Evolutionary conservation across 768 basidiomycete genomes (phyloP).

Genomic region (Rhodotorula babjevae): DNA sequence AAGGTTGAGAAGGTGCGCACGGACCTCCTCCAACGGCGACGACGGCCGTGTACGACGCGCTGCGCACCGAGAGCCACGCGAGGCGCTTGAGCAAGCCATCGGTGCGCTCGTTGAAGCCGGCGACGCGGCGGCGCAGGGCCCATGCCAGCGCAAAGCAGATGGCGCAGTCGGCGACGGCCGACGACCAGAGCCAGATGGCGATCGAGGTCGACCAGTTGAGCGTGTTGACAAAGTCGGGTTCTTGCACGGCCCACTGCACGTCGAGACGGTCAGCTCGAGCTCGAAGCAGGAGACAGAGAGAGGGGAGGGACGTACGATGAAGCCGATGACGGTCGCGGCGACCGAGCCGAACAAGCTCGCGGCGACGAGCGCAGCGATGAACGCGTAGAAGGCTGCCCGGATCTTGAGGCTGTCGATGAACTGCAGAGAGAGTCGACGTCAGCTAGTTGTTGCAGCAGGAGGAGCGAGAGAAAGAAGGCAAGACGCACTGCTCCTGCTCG

Average conservation of each 20-base stretch:
- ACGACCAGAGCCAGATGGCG: slow-evolving; percentile 4
- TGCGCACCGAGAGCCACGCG: not conserved
- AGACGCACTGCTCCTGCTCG: slow-evolving; percentile 5
- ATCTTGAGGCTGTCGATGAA: slow-evolving; percentile 6
- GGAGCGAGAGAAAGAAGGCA: too few relatives aligned
- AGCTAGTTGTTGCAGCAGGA: not conserved
- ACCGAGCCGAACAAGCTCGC: not conserved
- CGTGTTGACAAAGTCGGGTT: not conserved
- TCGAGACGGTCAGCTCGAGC: not conserved
- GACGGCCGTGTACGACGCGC: slow-evolving; percentile 15
- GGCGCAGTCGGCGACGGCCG: not conserved
- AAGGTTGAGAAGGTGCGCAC: not conserved
- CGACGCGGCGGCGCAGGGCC: not conserved
- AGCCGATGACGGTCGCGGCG: not conserved
- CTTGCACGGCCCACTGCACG: not conserved
- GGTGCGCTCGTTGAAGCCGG: not conserved
- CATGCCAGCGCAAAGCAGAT: slow-evolving; percentile 2
- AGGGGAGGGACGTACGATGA: not conserved
- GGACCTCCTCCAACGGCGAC: slow-evolving; percentile 13
- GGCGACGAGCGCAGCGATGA: not conserved
- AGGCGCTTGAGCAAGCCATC: slow-evolving; percentile 5
- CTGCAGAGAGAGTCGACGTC: not conserved
- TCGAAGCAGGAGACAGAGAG: too few relatives aligned
- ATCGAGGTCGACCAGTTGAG: not conserved
- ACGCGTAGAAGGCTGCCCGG: slow-evolving; percentile 3